phyloP scores from a whole-genome alignment of 2,329 filamentous ascomycete species.

The Ascochyta lentis region DNA sequence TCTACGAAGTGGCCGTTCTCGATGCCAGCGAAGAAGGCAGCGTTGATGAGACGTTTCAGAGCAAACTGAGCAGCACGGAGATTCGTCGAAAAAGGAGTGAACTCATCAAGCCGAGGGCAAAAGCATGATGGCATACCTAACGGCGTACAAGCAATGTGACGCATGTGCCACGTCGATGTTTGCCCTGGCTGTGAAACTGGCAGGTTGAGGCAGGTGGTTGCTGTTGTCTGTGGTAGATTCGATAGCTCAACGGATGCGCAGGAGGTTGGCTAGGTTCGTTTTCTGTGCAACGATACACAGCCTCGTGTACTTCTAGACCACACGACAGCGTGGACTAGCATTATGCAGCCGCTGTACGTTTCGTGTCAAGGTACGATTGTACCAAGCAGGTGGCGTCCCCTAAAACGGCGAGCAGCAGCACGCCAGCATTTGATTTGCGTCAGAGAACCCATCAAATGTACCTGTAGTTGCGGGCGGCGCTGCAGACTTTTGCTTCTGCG shows the following conservation, averaged over 20 bases:
- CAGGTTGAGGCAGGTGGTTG: constrained; percentile 5
- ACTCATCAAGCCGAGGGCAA: constrained; percentile 29
- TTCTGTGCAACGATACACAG: constrained; percentile 35
- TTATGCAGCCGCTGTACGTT: constrained; percentile 29
- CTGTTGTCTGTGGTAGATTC: constrained; percentile 14
- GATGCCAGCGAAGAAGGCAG: constrained; percentile 66
- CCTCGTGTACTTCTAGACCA: constrained; percentile 27
- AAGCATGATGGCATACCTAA: constrained; percentile 25
- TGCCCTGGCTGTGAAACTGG: background rate
- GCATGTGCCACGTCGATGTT: constrained; percentile 16
- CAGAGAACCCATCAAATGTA: constrained; percentile 13
- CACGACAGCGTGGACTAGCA: constrained; percentile 33
- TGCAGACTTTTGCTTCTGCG: constrained; percentile 27
- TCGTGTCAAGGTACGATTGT: constrained; percentile 13
- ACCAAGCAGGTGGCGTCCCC: constrained; percentile 21
- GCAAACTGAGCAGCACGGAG: constrained; percentile 91
- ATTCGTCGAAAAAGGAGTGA: constrained; percentile 62
- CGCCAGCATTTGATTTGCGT: constrained; percentile 18
- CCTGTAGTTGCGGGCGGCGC: constrained; percentile 14
- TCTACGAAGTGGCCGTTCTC: constrained; percentile 90
- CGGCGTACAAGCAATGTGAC: background rate
- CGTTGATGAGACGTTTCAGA: constrained; percentile 68
- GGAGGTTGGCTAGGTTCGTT: constrained; percentile 24
- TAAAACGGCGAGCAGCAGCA: constrained; percentile 24
- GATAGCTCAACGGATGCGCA: constrained; percentile 23